Base-by-base conservation (phyloP, 352 stramenopile species). In the Phytopythium delawarense region DNA sequence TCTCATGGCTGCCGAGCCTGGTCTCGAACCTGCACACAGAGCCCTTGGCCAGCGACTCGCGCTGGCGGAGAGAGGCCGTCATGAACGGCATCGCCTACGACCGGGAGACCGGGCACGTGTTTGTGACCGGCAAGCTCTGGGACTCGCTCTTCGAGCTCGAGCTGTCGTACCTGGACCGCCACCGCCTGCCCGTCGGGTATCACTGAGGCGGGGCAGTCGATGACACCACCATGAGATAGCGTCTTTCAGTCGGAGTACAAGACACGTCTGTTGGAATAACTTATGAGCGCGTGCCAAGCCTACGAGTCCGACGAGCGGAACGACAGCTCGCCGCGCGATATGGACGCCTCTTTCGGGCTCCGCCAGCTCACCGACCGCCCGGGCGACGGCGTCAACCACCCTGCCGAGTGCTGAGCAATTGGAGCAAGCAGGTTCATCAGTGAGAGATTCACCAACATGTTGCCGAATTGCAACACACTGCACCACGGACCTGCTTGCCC, bases 41-140 rank as follows among this genome's bases (percentile, higher is more conserved):
- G 32, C 66, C 65, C 34, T 86, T 94, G 55, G 75, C 79, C 35
- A 61, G 25, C 16, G 63, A 74, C 40, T 66, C 69, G 1, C 64
- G 61, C 16, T 73, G 70, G 35, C 71, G 74, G 30, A 54, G 55
- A 8, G 85, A 96, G 20, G 86, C 87, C 13, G 89, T 96, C 50
- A 92, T 96, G 78, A 96, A 96, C 68, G 89, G 89, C 62, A 96
- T 96, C 57, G 89, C 87, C 16, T 93, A 82, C 55, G 75, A 96
- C 57, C 76, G 81, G 0, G 56, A 59, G 18, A 87, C 68, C 32
- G 61, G 71, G 34, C 81, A 91, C 56, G 60, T 94, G 35, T 95
- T 83, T 40, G 44, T 93, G 39, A 95, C 84, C 1, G 86, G 86
- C 16, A 95, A 95, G 59, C 69, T 93, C 39, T 95, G 86, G 86